Conservation (phyloP, 177 flowering plant genomes). For the Vitis hybrid region DNA sequence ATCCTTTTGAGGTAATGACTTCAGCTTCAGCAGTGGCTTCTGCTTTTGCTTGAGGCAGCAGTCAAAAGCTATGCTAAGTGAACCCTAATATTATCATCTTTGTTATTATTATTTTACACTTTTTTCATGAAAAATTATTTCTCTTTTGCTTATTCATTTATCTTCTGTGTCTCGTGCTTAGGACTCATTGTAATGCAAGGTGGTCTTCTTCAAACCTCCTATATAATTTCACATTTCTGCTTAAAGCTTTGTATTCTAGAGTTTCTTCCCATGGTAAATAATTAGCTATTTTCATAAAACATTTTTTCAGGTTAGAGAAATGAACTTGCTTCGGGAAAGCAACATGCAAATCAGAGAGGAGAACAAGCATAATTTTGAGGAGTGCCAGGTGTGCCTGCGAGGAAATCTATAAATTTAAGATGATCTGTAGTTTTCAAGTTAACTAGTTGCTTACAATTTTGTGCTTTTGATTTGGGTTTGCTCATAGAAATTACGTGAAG, state of each 20-base stretch:
- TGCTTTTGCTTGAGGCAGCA: too few species aligned
- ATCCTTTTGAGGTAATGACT: too few species aligned
- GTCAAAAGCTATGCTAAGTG: too few species aligned
- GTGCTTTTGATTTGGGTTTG: neutral
- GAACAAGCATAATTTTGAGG: slow-evolving; percentile 88
- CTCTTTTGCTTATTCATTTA: too few species aligned
- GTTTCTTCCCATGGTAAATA: neutral
- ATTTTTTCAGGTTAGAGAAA: slow-evolving; percentile 61
- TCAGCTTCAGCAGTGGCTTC: too few species aligned
- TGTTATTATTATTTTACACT: too few species aligned
- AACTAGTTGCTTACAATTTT: neutral
- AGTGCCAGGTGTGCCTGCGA: slow-evolving; percentile 67
- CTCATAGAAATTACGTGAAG: slow-evolving; percentile 76
- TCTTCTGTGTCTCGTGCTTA: too few species aligned
- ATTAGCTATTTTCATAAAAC: neutral
- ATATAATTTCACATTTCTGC: too few species aligned
- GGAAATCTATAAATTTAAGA: neutral
- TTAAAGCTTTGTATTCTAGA: neutral
- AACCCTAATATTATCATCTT: too few species aligned
- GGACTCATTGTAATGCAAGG: too few species aligned
- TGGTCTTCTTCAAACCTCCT: too few species aligned
- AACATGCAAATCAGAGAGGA: slow-evolving; percentile 92
- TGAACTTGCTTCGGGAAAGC: slow-evolving; percentile 93
- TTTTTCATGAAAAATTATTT: too few species aligned
- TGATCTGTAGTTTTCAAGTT: neutral